Evolutionary conservation across 306 rosid species (phyloP), one percentile per base, ranked within the genome.

Genomic region (Sphenostylis stenocarpa): DNA sequence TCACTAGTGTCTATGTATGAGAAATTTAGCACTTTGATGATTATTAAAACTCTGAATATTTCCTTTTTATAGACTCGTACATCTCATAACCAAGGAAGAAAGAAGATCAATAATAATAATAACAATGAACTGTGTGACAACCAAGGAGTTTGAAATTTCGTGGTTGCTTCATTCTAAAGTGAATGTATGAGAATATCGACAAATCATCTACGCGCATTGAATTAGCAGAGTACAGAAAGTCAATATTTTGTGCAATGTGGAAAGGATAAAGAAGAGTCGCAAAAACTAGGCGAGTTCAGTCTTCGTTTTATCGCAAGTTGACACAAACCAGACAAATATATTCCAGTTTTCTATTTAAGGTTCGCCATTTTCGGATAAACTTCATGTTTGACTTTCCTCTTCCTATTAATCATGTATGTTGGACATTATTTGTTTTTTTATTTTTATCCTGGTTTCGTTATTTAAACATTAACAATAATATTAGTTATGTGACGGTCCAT

Each of bases 111-210:
- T 36, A 36, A 36, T 38, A 8, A 19, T 10, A 6, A 26, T 7
- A 5, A 51, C 23, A n/a, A n/a, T n/a, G n/a, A n/a, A n/a, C n/a
- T n/a, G n/a, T 52, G 69, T 44, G 47, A 74, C 23, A 74, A 44
- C 52, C 44, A 2, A 36, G 43, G 57, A 20, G 47, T 70, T 33
- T 78, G 65, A 70, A 36, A 49, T 70, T 70, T 70, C 64, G 3
- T 34, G 63, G 34, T 45, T 57, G 34, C 29, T 14, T 28, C 49
- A 14, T 43, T 29, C 26, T 19, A 52, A 0, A 20, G 5, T 20
- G 26, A 52, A 52, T 19, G 3, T 0, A 20, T 52, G 12, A 20
- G 7, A 52, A 15, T 47, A 3, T 15, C 8, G 3, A 3, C 3
- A 4, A 15, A 31, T 31, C 0, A 1, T 47, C 10, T 6, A 43